These are phyloP conservation scores for Chaetomiaceae sp. DNA, from an alignment of 2,329 filamentous ascomycete genomes.

Conservation along the genomic window DNA sequence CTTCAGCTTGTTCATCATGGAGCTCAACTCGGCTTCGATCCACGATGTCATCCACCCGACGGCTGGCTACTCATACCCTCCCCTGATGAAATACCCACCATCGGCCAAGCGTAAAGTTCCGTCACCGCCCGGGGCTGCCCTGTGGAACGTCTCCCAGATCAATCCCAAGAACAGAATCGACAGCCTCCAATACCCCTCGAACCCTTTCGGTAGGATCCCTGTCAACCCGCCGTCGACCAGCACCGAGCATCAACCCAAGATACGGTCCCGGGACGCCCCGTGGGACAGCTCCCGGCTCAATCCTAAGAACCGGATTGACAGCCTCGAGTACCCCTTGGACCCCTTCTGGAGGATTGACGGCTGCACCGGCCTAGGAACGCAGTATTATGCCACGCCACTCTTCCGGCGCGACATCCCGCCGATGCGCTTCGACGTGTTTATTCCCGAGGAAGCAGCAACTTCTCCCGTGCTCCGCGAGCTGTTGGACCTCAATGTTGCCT, in stretches of 20 bases:
- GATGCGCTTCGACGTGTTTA: conserved; percentile 52
- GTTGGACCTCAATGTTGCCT: conserved; percentile 46
- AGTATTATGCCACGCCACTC: conserved; percentile 50
- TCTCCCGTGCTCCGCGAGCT: conserved; percentile 37
- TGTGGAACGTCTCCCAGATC: conserved; percentile 45
- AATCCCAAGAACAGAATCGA: conserved; percentile 58
- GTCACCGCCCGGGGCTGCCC: background rate
- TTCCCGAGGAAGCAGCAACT: conserved; percentile 44
- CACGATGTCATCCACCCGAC: conserved; percentile 54
- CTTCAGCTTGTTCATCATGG: conserved; percentile 36
- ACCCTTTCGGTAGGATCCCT: conserved; percentile 51
- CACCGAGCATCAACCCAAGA: background rate
- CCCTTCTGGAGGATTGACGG: conserved; percentile 56
- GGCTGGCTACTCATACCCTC: conserved; percentile 38
- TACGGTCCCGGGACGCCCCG: background rate
- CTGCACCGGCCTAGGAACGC: conserved; percentile 50
- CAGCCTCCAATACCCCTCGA: conserved; percentile 40
- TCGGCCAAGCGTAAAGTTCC: background rate
- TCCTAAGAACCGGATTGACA: conserved; percentile 56
- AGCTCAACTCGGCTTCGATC: conserved; percentile 46
- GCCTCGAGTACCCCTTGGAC: conserved; percentile 38
- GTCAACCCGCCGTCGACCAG: no score
- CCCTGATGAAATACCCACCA: background rate
- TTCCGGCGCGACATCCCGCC: conserved; percentile 43
- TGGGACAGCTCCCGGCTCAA: conserved; percentile 50